Evolutionary conservation across 352 stramenopile genomes (phyloP).

Genomic region (Globisporangium polare): DNA sequence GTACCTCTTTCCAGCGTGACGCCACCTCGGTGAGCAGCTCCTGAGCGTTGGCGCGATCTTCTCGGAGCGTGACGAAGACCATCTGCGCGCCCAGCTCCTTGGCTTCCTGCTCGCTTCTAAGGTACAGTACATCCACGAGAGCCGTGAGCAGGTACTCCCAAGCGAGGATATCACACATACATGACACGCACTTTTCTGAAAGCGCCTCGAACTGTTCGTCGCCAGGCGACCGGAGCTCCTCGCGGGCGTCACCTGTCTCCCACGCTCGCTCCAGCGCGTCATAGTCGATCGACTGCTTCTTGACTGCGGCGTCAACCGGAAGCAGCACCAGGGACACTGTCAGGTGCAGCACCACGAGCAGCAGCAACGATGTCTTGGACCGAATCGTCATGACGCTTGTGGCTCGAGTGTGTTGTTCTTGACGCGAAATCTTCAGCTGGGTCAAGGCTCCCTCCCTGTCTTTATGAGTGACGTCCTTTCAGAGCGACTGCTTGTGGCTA

Average conservation of each 20-base stretch:
- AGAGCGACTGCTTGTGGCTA: not conserved
- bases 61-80: slow-evolving; percentile 67
- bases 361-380: not conserved
- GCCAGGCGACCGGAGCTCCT: slow-evolving; percentile 41
- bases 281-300: slow-evolving; percentile 43
- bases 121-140: not conserved
- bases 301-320: not conserved
- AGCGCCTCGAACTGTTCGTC: slow-evolving; percentile 54
- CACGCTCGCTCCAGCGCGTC: slow-evolving; percentile 63
- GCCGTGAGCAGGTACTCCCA: not conserved
- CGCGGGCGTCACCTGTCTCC: slow-evolving; percentile 40
- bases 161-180: not conserved
- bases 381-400: not conserved
- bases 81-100: slow-evolving; percentile 68
- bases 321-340: not conserved
- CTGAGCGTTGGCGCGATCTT: not conserved
- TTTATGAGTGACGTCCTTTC: not conserved
- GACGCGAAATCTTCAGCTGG: not conserved
- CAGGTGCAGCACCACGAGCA: not conserved
- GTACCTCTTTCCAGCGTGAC: slow-evolving; percentile 72
- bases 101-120: slow-evolving; percentile 34
- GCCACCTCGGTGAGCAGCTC: slow-evolving; percentile 42
- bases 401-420: not conserved
- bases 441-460: not conserved
- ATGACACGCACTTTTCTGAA: slow-evolving; percentile 28